phyloP scores from a whole-genome alignment of 2,329 filamentous ascomycete genomes.

The Penicillium thymicola region DNA sequence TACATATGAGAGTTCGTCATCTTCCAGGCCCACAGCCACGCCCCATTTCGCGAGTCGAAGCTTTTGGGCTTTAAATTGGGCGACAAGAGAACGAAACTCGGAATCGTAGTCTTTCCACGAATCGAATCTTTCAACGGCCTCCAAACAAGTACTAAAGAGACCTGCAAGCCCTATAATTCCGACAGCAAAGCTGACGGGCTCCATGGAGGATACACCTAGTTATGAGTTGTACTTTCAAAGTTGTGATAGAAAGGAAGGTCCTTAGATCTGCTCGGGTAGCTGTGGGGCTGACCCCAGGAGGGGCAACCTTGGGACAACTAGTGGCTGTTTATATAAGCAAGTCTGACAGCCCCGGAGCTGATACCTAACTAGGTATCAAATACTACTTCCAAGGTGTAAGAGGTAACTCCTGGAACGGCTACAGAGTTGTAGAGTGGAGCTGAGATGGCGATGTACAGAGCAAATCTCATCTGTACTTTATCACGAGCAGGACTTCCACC shows the following conservation, averaged over 20 bases:
- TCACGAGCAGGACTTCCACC: neutral
- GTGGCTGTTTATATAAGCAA: neutral
- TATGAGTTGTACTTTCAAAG: too few species aligned
- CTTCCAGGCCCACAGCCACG: neutral
- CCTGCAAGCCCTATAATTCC: conserved; percentile 6
- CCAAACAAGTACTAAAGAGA: conserved; percentile 9
- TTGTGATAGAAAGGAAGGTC: too few species aligned
- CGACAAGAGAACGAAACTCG: conserved; percentile 2
- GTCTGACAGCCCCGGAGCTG: neutral
- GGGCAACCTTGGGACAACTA: neutral
- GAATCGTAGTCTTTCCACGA: conserved; percentile 2
- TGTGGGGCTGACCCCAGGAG: neutral
- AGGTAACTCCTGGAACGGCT: neutral
- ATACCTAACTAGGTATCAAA: neutral
- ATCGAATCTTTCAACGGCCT: conserved; percentile 1
- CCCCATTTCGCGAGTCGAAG: conserved; percentile 9
- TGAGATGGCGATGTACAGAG: neutral
- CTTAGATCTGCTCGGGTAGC: neutral
- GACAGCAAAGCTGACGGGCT: conserved; percentile 7
- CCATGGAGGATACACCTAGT: conserved; percentile 32
- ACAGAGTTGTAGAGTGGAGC: neutral
- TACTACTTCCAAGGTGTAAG: neutral
- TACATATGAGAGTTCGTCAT: neutral
- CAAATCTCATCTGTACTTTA: neutral
- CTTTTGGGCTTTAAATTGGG: conserved; percentile 9